A percentile compares a stretch with the other conserved stretches of the same genome.
Conservation (phyloP, 1,139 yeast genomes). For the Kluyveromyces sp. region DNA sequence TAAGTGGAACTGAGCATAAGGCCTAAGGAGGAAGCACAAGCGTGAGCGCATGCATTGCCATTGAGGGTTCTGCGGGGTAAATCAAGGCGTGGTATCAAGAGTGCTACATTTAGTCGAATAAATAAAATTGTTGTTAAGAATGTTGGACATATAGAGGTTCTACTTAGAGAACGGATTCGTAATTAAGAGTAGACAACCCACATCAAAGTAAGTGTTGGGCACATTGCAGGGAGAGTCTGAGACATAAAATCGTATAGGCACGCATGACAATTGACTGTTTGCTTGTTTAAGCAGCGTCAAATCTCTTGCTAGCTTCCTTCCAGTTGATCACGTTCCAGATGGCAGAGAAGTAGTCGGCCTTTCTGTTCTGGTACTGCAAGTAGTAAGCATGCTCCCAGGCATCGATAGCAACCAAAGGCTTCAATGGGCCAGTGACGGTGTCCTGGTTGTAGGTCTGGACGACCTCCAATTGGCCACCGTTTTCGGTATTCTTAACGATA, state of each 20-base stretch:
- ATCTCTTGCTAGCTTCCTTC: constrained; percentile 77
- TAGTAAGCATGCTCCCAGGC: constrained; percentile 99
- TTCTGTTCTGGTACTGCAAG: constrained; percentile 90
- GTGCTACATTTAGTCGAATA: not conserved
- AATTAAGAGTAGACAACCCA: not conserved
- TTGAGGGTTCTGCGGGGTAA: too few species aligned
- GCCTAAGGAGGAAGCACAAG: too few species aligned
- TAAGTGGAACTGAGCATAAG: too few species aligned
- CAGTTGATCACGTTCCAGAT: constrained; percentile 97
- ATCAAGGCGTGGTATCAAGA: too few species aligned
- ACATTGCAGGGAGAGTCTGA: not conserved
- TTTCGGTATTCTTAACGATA: constrained; percentile 78
- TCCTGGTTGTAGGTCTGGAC: constrained; percentile 89
- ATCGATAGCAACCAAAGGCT: constrained; percentile 87
- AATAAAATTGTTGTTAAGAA: not conserved
- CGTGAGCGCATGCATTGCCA: too few species aligned
- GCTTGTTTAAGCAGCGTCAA: constrained; percentile 17
- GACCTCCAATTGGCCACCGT: constrained; percentile 67
- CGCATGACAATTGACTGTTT: too few species aligned
- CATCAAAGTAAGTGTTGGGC: too few species aligned
- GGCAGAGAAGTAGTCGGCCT: constrained; percentile 91
- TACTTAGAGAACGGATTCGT: not conserved
- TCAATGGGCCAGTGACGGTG: constrained; percentile 65
- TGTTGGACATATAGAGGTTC: not conserved
- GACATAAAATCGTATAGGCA: not conserved